phyloP scores from a whole-genome alignment of 108 stramenopile genomes.

The Fragilaria crotonensis region DNA sequence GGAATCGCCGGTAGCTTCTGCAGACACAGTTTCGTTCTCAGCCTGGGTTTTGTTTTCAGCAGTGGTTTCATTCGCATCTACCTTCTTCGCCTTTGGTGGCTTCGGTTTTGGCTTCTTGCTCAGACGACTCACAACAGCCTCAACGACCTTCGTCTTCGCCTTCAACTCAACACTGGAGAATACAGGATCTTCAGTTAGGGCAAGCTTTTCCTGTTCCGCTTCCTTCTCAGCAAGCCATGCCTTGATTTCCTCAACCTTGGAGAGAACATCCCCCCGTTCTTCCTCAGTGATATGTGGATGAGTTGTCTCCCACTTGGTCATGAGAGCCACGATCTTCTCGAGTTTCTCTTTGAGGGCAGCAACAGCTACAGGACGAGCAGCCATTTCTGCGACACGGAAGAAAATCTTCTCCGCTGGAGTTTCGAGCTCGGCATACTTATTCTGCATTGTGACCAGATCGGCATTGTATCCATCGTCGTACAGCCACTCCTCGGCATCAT shows the following conservation, averaged over 20 bases:
- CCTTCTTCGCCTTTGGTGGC: conserved; percentile 38
- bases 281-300: conserved; percentile 90
- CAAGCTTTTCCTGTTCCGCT: conserved; percentile 61
- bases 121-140: conserved; percentile 52
- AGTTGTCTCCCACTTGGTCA: conserved; percentile 83
- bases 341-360: conserved; percentile 51
- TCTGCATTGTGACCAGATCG: conserved; percentile 73
- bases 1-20: too few relatives aligned
- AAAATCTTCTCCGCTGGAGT: conserved; percentile 76
- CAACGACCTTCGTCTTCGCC: conserved; percentile 59
- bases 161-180: conserved; percentile 79
- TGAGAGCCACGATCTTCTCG: conserved; percentile 52
- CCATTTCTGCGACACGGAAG: conserved; percentile 72
- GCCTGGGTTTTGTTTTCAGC: conserved; percentile 15
- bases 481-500: conserved; percentile 93
- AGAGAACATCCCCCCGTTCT: conserved; percentile 75
- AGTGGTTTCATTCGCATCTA: conserved; percentile 35
- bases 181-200: conserved; percentile 69
- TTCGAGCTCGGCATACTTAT: conserved; percentile 76
- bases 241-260: conserved; percentile 57
- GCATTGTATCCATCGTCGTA: conserved; percentile 92
- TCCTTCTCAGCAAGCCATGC: conserved; percentile 76
- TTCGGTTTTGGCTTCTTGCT: conserved; percentile 82
- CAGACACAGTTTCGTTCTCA: too few relatives aligned
- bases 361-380: conserved; percentile 76